Percentiles rank a stretch among this genome's conserved stretches.
These are phyloP conservation scores for Chaetomium olivaceum DNA, from an alignment of 2,329 filamentous ascomycete species.

Conservation along the genomic window DNA sequence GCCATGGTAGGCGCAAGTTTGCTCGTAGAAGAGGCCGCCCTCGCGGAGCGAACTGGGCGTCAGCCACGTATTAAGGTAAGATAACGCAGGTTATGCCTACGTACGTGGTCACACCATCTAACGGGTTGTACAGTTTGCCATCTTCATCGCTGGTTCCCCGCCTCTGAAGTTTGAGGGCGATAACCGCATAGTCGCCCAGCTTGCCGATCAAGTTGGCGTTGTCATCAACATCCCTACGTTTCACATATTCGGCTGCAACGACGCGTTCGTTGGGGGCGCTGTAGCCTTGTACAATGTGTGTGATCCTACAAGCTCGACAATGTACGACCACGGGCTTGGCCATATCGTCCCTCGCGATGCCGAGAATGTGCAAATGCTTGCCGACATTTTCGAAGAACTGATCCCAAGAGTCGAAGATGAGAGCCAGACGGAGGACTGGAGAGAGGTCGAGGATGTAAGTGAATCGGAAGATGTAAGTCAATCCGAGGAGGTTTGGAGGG, in stretches of 20 bases:
- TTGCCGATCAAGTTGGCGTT: conserved; percentile 36
- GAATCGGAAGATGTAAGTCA: too few species aligned
- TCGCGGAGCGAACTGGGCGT: conserved; percentile 11
- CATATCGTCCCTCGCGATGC: conserved; percentile 49
- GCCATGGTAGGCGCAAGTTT: conserved; percentile 33
- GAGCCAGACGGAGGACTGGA: too few species aligned
- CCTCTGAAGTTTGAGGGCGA: conserved; percentile 36
- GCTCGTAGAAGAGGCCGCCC: conserved; percentile 28
- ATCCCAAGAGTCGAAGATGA: conserved; percentile 23
- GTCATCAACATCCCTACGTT: conserved; percentile 41
- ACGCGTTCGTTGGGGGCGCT: conserved; percentile 50
- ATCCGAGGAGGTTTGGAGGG: too few species aligned
- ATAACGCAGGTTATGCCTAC: neutral
- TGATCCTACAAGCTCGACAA: conserved; percentile 44
- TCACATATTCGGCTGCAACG: conserved; percentile 44
- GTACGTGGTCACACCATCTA: neutral
- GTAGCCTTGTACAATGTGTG: conserved; percentile 53
- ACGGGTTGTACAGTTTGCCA: conserved; percentile 39
- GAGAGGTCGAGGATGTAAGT: too few species aligned
- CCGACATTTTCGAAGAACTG: conserved; percentile 29
- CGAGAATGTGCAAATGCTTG: conserved; percentile 33
- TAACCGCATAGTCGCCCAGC: conserved; percentile 33
- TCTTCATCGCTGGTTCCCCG: conserved; percentile 49
- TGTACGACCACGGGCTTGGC: conserved; percentile 54
- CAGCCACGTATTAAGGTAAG: conserved; percentile 29